Base-by-base conservation (phyloP, 1,284 basidiomycete genomes). In the Puccinia novopanici region DNA sequence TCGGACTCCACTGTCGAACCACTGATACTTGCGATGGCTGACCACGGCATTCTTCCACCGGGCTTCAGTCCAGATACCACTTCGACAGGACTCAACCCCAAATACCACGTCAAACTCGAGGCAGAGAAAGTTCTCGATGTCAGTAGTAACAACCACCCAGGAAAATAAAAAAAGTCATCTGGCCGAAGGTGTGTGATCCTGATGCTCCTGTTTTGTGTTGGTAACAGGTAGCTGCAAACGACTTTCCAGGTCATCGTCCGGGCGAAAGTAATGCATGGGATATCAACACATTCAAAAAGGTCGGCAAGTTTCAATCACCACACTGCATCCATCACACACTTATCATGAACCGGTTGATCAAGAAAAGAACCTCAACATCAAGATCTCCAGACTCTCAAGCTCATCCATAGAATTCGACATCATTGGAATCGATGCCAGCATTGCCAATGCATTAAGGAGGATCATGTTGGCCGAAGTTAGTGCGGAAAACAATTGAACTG, bases 371-470 rank as follows among this genome's bases (percentile, higher is more conserved):
- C 87, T 95, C 80, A 88, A 88, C 83, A 90, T 95, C 10, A 89
- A 90, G 70, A 89, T 96, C 45, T 91, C 92, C 82, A 89, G 92
- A 71, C 87, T 95, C 57, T 95, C 94, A 3, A 89, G 92, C 65
- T 89, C 91, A 3, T 91, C 91, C 4, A 90, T 97, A 82, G 95
- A 98, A 84, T 96, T 99, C 85, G 96, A 99, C 87, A 88, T 99
- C 40, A 90, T 98, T 80, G 96, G 97, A 10, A 92, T 98, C 45
- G 97, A 99, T 86, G 93, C 97, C 0, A 93, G 93, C 42, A 93
- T 99, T 75, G 95, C 97, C 37, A 99, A 99, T 86, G 94, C 96
- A 0, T 90, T 98, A 83, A 89, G 97, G 61, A 88, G 96, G 81
- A 93, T 96, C 78, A 88, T 98, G 84, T 93, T 99, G 75, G 93